Percentiles rank a stretch among this genome's conserved stretches.
phyloP scores from a whole-genome alignment of 139 green algal genomes.

The Closterium sp. region DNA sequence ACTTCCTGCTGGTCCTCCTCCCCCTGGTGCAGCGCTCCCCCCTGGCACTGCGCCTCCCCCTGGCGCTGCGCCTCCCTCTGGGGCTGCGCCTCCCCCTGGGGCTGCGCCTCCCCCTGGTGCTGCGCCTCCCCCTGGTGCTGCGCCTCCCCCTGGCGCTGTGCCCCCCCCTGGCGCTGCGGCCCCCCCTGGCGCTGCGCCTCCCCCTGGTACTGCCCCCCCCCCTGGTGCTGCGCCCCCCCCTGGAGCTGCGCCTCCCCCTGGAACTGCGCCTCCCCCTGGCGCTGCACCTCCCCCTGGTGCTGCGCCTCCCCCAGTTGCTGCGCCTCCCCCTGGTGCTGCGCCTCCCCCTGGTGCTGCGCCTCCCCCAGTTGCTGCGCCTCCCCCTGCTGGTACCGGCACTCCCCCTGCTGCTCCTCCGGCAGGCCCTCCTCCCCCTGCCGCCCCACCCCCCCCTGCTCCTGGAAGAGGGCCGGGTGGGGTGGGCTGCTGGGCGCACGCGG shows the following conservation, averaged over 20 bases:
- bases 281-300: background rate
- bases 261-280: background rate
- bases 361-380: background rate
- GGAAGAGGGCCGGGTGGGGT: no score
- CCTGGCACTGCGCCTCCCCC: background rate
- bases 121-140: no score
- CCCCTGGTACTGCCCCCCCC: no score
- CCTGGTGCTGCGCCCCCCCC: background rate
- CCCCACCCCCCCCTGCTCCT: background rate
- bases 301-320: background rate
- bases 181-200: no score
- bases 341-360: background rate
- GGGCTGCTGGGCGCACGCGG: background rate
- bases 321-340: background rate
- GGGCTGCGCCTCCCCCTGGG: no score
- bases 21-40: no score
- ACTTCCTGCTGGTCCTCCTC: background rate
- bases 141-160: no score
- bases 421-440: no score
- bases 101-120: no score
- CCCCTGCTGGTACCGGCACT: no score
- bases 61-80: no score
- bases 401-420: background rate
- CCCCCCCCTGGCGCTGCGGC: no score
- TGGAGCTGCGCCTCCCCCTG: background rate